Percentiles rank a stretch among this genome's conserved stretches.
Evolutionary conservation across 106 monocot species (phyloP).

Genomic region (Alisma plantagoaquatica): DNA sequence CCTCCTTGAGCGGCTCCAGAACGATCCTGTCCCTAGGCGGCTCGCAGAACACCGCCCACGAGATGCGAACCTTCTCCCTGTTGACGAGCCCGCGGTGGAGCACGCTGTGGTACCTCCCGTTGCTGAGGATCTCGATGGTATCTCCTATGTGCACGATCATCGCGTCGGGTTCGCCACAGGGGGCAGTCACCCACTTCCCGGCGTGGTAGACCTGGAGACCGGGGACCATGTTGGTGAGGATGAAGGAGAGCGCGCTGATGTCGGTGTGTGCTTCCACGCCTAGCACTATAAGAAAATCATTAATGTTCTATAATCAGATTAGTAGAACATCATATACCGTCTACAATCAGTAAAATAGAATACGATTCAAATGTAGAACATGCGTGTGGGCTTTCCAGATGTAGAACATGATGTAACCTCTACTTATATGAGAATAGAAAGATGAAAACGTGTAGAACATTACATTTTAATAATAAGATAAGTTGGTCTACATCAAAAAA

Average conservation of each 20-base stretch:
- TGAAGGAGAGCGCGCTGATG: slow-evolving; percentile 74
- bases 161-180: slow-evolving; percentile 41
- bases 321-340: too few species aligned
- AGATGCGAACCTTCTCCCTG: slow-evolving; percentile 79
- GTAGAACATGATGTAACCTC: too few species aligned
- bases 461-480: too few species aligned
- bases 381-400: too few species aligned
- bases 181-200: slow-evolving; percentile 51
- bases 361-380: too few species aligned
- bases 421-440: too few species aligned
- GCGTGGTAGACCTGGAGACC: slow-evolving; percentile 60
- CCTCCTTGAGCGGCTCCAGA: slow-evolving; percentile 54
- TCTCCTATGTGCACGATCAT: slow-evolving; percentile 75
- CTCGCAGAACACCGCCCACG: slow-evolving; percentile 94
- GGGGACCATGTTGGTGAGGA: slow-evolving; percentile 71
- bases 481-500: too few species aligned
- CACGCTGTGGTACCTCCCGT: slow-evolving; percentile 61
- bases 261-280: slow-evolving; percentile 88
- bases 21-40: slow-evolving; percentile 60
- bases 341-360: too few species aligned
- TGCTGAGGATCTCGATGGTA: slow-evolving; percentile 73
- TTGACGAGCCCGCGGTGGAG: slow-evolving; percentile 78
- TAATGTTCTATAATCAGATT: too few species aligned
- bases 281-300: too few species aligned
- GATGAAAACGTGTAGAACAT: too few species aligned